Conservation (phyloP, 768 basidiomycete genomes). For the Crucibulum laeve region DNA sequence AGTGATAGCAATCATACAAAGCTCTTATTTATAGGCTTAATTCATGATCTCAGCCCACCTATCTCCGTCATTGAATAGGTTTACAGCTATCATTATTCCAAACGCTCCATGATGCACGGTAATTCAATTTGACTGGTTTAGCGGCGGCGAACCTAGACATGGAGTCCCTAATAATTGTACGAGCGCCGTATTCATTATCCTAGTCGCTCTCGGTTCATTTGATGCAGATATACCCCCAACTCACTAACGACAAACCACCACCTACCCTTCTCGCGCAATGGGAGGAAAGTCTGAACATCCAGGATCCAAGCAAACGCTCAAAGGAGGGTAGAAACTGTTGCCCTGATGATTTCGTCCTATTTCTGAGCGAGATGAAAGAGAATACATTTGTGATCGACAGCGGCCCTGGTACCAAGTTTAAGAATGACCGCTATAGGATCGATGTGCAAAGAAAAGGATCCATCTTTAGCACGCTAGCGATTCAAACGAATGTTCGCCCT, state of each 20-base stretch:
- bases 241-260: neutral
- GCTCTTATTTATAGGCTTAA: too few relatives aligned
- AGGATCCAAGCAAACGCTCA: neutral
- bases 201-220: neutral
- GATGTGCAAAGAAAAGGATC: neutral
- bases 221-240: neutral
- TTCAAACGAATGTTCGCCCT: conserved; percentile 1
- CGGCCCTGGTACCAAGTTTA: neutral
- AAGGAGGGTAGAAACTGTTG: neutral
- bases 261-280: neutral
- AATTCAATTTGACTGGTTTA: too few relatives aligned
- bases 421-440: neutral
- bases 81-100: too few relatives aligned
- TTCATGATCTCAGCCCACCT: too few relatives aligned
- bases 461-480: neutral
- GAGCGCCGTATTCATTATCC: too few relatives aligned
- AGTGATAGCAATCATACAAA: too few relatives aligned
- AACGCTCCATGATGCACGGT: too few relatives aligned
- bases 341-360: neutral
- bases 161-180: too few relatives aligned
- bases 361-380: neutral
- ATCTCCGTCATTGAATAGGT: too few relatives aligned
- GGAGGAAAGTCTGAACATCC: neutral
- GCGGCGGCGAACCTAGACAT: too few relatives aligned
- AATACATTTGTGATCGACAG: neutral